phyloP scores from a whole-genome alignment of 208 protist genomes.

The Phytomonas sp. region DNA sequence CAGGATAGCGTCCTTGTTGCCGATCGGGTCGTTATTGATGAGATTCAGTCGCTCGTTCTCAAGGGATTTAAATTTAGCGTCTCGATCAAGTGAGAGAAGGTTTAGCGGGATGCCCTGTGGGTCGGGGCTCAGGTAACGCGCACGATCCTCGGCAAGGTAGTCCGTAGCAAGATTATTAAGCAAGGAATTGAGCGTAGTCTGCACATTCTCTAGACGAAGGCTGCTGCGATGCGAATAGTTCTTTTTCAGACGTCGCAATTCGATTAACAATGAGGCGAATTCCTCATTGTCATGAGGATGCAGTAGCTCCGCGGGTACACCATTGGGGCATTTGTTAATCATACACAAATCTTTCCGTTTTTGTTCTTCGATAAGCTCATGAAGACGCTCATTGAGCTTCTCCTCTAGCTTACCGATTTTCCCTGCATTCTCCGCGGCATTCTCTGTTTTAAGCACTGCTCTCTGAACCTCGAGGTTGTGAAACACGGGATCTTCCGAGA shows the following conservation, averaged over 20 bases:
- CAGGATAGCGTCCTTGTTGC: conserved; percentile 33
- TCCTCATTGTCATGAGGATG: conserved; percentile 40
- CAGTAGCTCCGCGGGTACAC: conserved; percentile 65
- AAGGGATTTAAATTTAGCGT: conserved; percentile 46
- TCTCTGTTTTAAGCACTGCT: conserved; percentile 27
- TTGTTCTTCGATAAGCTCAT: conserved; percentile 48
- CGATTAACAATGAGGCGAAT: conserved; percentile 18
- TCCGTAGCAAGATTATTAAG: conserved; percentile 37
- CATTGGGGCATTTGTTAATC: conserved; percentile 38
- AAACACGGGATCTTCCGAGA: conserved; percentile 52
- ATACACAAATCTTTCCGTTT: conserved; percentile 37
- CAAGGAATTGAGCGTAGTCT: conserved; percentile 47
- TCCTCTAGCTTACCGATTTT: conserved; percentile 39
- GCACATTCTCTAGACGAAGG: conserved; percentile 37
- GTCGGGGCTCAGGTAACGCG: conserved; percentile 43
- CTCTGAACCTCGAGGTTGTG: conserved; percentile 40
- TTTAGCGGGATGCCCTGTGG: conserved; percentile 52
- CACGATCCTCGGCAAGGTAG: conserved; percentile 44
- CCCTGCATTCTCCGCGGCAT: conserved; percentile 14
- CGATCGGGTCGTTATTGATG: conserved; percentile 36
- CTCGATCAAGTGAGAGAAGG: conserved; percentile 31
- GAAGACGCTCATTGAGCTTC: conserved; percentile 33
- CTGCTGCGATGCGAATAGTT: conserved; percentile 15
- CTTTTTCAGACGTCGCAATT: not conserved
- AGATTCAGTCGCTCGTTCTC: conserved; percentile 52